phyloP scores from a whole-genome alignment of 2,329 filamentous ascomycete genomes.

The Metarhizium rileyi region DNA sequence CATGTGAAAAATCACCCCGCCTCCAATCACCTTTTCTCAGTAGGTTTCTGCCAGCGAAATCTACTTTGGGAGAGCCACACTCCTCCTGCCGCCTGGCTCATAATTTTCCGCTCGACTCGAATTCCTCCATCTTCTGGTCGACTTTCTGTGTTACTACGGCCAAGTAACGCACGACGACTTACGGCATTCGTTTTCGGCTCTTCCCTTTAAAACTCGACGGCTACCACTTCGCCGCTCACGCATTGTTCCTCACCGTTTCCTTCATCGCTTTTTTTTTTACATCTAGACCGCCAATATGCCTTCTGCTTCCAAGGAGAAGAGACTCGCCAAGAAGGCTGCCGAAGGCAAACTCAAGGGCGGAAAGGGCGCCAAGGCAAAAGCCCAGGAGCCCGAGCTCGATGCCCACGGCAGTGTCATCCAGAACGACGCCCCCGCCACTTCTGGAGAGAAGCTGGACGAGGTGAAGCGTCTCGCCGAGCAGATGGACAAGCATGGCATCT shows the following conservation, averaged over 20 bases:
- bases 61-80: conserved; percentile 1
- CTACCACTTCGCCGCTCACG: not conserved
- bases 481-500: conserved; percentile 92
- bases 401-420: conserved; percentile 47
- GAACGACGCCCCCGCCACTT: conserved; percentile 57
- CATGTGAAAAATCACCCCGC: conserved; percentile 31
- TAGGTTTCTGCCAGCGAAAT: conserved; percentile 3
- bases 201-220: not conserved
- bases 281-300: conserved; percentile 42
- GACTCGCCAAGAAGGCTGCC: conserved; percentile 61
- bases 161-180: not conserved
- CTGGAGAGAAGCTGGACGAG: conserved; percentile 63
- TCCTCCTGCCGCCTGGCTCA: conserved; percentile 13
- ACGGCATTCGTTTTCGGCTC: not conserved
- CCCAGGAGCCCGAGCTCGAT: conserved; percentile 60
- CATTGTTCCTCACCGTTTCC: conserved; percentile 7
- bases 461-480: conserved; percentile 84
- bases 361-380: conserved; percentile 58
- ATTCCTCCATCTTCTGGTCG: conserved; percentile 5
- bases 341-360: conserved; percentile 73
- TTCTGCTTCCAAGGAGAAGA: conserved; percentile 61
- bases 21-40: conserved; percentile 14
- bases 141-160: not conserved
- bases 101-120: conserved; percentile 9
- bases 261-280: not conserved